A percentile compares a stretch with the other conserved stretches of the same genome.
These are phyloP conservation scores for Panellus pusillus DNA, from an alignment of 768 basidiomycete species.

Conservation along the genomic window DNA sequence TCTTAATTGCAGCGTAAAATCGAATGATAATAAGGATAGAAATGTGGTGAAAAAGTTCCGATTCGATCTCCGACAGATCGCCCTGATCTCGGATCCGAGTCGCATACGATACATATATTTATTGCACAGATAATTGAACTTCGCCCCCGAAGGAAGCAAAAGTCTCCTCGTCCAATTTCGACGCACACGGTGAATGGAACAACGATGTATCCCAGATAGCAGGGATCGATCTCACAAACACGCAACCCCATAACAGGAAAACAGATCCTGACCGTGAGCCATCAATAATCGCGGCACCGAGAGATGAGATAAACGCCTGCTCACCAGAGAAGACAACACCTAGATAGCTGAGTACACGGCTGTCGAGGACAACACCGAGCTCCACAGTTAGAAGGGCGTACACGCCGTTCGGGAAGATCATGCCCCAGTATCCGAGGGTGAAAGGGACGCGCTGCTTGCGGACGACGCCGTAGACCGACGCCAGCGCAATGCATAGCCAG, in stretches of 20 bases:
- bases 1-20: too few species aligned
- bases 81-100: too few species aligned
- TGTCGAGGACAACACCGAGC: slow-evolving; percentile 48
- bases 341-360: slow-evolving; percentile 49
- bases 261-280: slow-evolving; percentile 33
- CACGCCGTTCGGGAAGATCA: slow-evolving; percentile 57
- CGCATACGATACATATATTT: too few species aligned
- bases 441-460: slow-evolving; percentile 40
- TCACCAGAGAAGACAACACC: slow-evolving; percentile 55
- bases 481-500: slow-evolving; percentile 48
- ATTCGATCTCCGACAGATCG: too few species aligned
- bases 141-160: not conserved
- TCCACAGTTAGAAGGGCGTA: slow-evolving; percentile 51
- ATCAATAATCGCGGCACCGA: not conserved
- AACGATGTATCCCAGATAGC: slow-evolving; percentile 46
- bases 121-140: not conserved
- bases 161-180: slow-evolving; percentile 21
- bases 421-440: slow-evolving; percentile 52
- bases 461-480: slow-evolving; percentile 36
- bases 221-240: slow-evolving; percentile 44
- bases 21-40: too few species aligned
- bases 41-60: too few species aligned
- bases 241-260: slow-evolving; percentile 42
- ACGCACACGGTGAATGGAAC: slow-evolving; percentile 47
- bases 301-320: slow-evolving; percentile 16